phyloP scores from a whole-genome alignment of 2,329 filamentous ascomycete species.

The Alternaria arborescens region DNA sequence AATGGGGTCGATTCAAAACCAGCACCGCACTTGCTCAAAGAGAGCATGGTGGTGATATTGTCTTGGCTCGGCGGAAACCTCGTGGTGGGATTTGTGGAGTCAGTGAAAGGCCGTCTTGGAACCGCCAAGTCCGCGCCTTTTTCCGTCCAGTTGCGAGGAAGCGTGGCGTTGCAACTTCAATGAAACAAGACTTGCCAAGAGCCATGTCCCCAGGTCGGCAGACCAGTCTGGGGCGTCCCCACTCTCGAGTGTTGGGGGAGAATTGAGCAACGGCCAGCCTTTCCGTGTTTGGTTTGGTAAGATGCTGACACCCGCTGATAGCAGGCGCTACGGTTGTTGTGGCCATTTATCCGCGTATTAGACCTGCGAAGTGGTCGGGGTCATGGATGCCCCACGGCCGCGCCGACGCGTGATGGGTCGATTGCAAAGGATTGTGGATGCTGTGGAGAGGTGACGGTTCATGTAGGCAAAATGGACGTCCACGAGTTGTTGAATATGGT shows the following conservation, averaged over 20 bases:
- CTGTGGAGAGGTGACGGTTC: slow-evolving; percentile 4
- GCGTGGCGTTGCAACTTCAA: slow-evolving; percentile 12
- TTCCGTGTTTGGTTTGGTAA: neutral
- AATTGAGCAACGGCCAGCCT: slow-evolving; percentile 5
- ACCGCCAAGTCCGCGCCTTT: slow-evolving; percentile 26
- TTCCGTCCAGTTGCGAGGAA: slow-evolving; percentile 27
- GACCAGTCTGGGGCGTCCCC: slow-evolving; percentile 8
- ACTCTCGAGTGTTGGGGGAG: slow-evolving; percentile 5
- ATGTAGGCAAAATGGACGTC: slow-evolving; percentile 9
- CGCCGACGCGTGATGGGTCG: slow-evolving; percentile 18
- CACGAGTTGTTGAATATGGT: neutral
- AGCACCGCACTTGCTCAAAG: slow-evolving; percentile 8
- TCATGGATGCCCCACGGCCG: slow-evolving; percentile 21
- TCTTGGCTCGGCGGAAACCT: slow-evolving; percentile 18
- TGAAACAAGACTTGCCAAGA: neutral
- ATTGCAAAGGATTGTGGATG: slow-evolving; percentile 3
- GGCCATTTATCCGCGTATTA: slow-evolving; percentile 33
- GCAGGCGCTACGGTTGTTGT: slow-evolving; percentile 24
- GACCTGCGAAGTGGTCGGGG: slow-evolving; percentile 13
- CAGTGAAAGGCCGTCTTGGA: slow-evolving; percentile 27
- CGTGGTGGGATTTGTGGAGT: slow-evolving; percentile 26
- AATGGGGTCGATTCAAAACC: slow-evolving; percentile 11
- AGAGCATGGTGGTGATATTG: slow-evolving; percentile 6
- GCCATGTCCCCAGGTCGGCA: neutral
- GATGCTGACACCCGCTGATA: slow-evolving; percentile 10